Conservation (phyloP, 164 flowering plant species). For the Sextonia rubra region DNA sequence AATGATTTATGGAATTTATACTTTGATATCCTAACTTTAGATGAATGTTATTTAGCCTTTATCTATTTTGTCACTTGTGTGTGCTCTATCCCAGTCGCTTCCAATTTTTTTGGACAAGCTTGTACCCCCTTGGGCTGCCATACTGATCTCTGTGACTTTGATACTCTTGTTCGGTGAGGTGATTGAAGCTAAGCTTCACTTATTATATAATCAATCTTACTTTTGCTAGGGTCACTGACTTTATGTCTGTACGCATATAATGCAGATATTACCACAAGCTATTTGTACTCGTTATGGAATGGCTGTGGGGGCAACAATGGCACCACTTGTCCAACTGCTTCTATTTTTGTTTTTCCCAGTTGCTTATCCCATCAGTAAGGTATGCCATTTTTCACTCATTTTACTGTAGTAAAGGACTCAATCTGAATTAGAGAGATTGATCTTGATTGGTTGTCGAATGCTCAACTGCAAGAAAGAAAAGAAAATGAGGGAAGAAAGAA, state of each 20-base stretch:
- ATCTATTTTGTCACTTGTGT: background rate
- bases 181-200: background rate
- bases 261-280: constrained; percentile 71
- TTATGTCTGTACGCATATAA: background rate
- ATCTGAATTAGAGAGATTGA: too few relatives aligned
- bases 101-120: constrained; percentile 64
- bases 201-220: background rate
- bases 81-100: constrained; percentile 38
- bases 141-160: constrained; percentile 61
- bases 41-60: background rate
- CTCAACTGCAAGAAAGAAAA: too few relatives aligned
- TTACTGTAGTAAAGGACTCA: too few relatives aligned
- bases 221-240: background rate
- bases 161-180: constrained; percentile 77
- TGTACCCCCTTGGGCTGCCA: constrained; percentile 59
- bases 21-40: constrained; percentile 1
- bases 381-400: constrained; percentile 10
- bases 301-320: constrained; percentile 54
- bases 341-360: constrained; percentile 46
- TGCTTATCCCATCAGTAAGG: constrained; percentile 75
- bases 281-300: constrained; percentile 64
- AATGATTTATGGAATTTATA: background rate
- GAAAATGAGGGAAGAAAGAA: too few relatives aligned
- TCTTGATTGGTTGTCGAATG: too few relatives aligned
- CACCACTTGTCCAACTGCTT: constrained; percentile 46